phyloP scores from a whole-genome alignment of 2,329 filamentous ascomycete genomes.

The Lojkania enalia region DNA sequence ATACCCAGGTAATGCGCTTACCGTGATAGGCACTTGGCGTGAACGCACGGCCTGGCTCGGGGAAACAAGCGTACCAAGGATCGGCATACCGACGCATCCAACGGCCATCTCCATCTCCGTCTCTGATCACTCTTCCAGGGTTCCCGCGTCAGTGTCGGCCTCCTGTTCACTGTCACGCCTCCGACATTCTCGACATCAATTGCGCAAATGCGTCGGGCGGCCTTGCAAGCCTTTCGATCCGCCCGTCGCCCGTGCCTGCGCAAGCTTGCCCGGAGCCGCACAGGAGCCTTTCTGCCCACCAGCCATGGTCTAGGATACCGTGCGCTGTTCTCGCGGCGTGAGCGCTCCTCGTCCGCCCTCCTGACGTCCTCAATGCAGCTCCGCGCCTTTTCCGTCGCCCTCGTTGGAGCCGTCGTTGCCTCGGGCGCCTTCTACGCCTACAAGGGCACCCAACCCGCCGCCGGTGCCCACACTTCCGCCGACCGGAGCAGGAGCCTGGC shows the following conservation, averaged over 20 bases:
- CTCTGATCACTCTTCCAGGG: too few species aligned
- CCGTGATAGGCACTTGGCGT: constrained; percentile 15
- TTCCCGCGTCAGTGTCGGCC: too few species aligned
- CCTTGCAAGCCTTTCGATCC: constrained; percentile 68
- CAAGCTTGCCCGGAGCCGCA: constrained; percentile 58
- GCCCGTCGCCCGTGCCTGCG: constrained; percentile 67
- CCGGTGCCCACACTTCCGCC: constrained; percentile 15
- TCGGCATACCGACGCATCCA: neutral
- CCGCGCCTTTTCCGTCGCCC: constrained; percentile 67
- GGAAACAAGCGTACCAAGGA: neutral
- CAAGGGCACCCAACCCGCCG: constrained; percentile 46
- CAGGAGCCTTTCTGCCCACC: constrained; percentile 37
- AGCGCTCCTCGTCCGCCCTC: constrained; percentile 48
- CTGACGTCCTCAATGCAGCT: constrained; percentile 75
- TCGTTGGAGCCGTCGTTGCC: constrained; percentile 69
- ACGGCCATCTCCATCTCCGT: too few species aligned
- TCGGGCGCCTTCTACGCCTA: constrained; percentile 79
- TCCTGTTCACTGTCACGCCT: constrained; percentile 11
- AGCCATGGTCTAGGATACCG: constrained; percentile 54
- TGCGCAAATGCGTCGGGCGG: constrained; percentile 72
- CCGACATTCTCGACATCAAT: constrained; percentile 14
- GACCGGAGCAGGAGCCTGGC: constrained; percentile 41
- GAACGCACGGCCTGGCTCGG: neutral
- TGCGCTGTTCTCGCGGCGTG: constrained; percentile 46
- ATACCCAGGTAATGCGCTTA: too few species aligned